Base-by-base conservation (phyloP, 2,329 filamentous ascomycete species). In the Ustulina deusta region DNA sequence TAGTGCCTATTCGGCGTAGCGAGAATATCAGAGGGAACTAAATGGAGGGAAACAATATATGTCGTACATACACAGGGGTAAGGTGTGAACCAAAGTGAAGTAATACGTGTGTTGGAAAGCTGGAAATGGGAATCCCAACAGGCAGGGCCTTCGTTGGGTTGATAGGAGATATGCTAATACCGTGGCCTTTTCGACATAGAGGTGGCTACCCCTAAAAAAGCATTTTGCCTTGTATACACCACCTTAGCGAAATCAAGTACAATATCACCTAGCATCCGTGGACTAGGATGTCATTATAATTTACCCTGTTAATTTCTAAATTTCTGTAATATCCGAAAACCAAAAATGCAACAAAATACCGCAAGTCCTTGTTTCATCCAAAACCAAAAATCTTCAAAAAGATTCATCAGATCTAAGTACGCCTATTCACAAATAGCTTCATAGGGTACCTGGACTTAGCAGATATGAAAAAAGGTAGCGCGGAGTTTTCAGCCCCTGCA, bases 41-140 rank as follows among this genome's bases (percentile, higher is more conserved):
- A 32, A 55, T 55, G 51, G 27, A 40, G 27, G 27, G 20, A 55
- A 55, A 20, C 27, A 13, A 55, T 40, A 55, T 34, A 32, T 40
- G 29, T 36, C 46, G 29, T 55, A 38, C 20, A 34, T 55, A 55
- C n/a, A 6, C 4, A 55, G 29, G 51, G 17, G 29, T 34, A 55
- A 55, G 51, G 15, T 40, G 51, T 29, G 17, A 55, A 36, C 51
- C 20, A 38, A 49, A 49, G 22, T 49, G 46, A 49, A 49, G 46
- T 49, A 29, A 49, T 49, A 49, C 46, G 22, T 27, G 46, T 49
- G 10, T 29, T 49, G 20, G 22, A 11, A 29, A 27, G n/a, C 22
- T 15, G 46, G 46, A 49, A 27, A 49, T 15, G 46, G 22, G 25
- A 49, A 27, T 36, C 11, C 34, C 34, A 36, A 11, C 6, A 36